Conservation (phyloP, 257 asterid genomes). For the Nicotiana obtusifolia region DNA sequence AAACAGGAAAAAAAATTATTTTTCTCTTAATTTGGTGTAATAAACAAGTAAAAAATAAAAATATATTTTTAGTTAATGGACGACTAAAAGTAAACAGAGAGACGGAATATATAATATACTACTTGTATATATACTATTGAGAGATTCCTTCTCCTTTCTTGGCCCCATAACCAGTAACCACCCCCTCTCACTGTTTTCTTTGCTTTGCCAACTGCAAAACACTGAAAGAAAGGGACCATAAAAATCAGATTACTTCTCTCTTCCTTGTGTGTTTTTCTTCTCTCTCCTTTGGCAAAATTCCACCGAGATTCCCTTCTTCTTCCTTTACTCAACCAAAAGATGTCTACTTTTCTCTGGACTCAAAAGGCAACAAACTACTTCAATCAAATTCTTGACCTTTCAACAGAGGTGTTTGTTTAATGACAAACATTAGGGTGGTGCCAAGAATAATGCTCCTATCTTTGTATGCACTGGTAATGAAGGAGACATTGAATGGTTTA, state of each 20-base stretch:
- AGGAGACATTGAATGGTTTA: constrained; percentile 88
- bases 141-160: neutral
- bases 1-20: too few species aligned
- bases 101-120: too few species aligned
- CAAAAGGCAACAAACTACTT: constrained; percentile 46
- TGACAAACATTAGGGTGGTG: constrained; percentile 67
- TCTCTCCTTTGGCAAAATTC: constrained; percentile 13
- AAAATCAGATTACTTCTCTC: constrained; percentile 20
- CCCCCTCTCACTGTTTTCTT: neutral
- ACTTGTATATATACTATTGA: neutral
- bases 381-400: too few species aligned
- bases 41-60: too few species aligned
- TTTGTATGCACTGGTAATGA: constrained; percentile 92
- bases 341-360: neutral
- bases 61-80: too few species aligned
- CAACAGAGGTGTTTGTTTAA: constrained; percentile 77
- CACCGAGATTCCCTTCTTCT: constrained; percentile 38
- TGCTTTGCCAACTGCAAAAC: neutral
- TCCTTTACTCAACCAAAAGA: constrained; percentile 25
- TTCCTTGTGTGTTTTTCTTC: constrained; percentile 9
- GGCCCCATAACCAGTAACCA: neutral
- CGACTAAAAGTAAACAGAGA: too few species aligned
- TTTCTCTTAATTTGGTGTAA: too few species aligned
- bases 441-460: constrained; percentile 53
- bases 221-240: constrained; percentile 14